Evolutionary conservation across 2,329 filamentous ascomycete species (phyloP), one percentile per base, ranked within the genome.

Genomic region (Ascomycota sp.): DNA sequence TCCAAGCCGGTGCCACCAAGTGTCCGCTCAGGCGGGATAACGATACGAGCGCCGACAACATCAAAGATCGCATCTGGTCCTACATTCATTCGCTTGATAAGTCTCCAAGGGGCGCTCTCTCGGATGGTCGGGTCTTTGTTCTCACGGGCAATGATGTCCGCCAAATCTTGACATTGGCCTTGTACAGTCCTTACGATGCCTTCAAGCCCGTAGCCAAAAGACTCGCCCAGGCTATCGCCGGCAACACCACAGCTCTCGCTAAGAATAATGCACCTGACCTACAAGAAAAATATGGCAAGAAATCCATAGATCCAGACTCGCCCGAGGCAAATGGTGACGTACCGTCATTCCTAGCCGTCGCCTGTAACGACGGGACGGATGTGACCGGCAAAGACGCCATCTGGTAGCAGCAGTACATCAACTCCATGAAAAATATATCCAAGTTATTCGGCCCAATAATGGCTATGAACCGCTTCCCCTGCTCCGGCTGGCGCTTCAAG

Each of bases 391-490:
- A 38, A 24, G 37, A 32, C 11, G 8, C 42, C 9, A 6, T 33
- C 2, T 47, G 43, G 27, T 50, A 50, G 40, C 23, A 29, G n/a
- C 33, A 35, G 2, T 53, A 55, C 34, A 32, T 55, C 7, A 19
- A 30, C 5, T 27, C 33, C 10, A 42, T 54, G 13, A 29, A 37
- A 6, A 22, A 29, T 7, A 38, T 44, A 26, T 52, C 52, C 1
- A 35, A 39, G 4, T 38, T 48, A 12, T 41, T 52, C 8, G 55
- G 48, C 12, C 35, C 43, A 1, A 23, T 25, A 24, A 56, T 53
- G 55, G 33, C 51, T 10, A 27, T n/a, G 4, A 40, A 57, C 27
- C 52, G 52, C 2, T 36, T 61, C 7, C 33, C 40, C 5, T 65
- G 60, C 44, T 40, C 45, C 0, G 49, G 50, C 4, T 53, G 59